Percentiles rank a stretch among this genome's conserved stretches.
Evolutionary conservation across 371 early-diverging fungal species (phyloP).

Genomic region (Mortierella sp.): DNA sequence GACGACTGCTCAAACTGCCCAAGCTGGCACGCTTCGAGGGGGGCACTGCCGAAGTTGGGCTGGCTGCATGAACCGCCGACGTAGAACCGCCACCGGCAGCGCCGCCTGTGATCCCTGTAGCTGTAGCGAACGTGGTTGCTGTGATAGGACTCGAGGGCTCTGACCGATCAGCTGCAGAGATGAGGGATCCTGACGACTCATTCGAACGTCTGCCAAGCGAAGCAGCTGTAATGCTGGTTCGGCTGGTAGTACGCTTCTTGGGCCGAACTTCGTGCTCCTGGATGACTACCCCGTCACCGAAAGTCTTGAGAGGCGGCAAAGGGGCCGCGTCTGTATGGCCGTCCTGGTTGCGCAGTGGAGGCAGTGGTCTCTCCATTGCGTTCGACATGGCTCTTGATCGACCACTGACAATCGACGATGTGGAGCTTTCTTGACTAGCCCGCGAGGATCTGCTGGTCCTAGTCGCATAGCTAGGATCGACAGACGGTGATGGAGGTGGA

Average conservation of each 20-base stretch:
- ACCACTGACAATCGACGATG: too few species aligned
- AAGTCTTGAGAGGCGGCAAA: slow-evolving; percentile 13
- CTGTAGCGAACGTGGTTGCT: not conserved
- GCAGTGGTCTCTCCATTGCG: slow-evolving; percentile 3
- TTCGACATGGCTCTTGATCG: not conserved
- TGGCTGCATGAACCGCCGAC: not conserved
- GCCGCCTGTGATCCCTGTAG: not conserved
- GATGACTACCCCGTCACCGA: slow-evolving; percentile 46
- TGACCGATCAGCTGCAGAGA: slow-evolving; percentile 21
- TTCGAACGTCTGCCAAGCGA: slow-evolving; percentile 39
- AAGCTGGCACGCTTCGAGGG: slow-evolving; percentile 47
- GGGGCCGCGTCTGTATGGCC: not conserved
- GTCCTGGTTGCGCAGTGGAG: slow-evolving; percentile 5
- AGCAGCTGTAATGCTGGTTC: slow-evolving; percentile 53
- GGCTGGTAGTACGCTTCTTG: slow-evolving; percentile 52
- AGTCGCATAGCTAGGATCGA: not conserved
- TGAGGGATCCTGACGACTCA: slow-evolving; percentile 24
- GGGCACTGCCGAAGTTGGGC: slow-evolving; percentile 12
- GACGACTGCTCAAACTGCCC: slow-evolving; percentile 44
- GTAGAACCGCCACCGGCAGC: not conserved
- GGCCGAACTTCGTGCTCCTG: slow-evolving; percentile 31
- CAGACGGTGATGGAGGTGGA: not conserved
- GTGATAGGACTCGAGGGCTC: slow-evolving; percentile 26
- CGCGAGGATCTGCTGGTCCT: not conserved
- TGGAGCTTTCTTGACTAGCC: not conserved